Percentiles rank a stretch among this genome's conserved stretches.
phyloP scores from a whole-genome alignment of 306 rosid genomes.

The Oxytropis ochrocephala region DNA sequence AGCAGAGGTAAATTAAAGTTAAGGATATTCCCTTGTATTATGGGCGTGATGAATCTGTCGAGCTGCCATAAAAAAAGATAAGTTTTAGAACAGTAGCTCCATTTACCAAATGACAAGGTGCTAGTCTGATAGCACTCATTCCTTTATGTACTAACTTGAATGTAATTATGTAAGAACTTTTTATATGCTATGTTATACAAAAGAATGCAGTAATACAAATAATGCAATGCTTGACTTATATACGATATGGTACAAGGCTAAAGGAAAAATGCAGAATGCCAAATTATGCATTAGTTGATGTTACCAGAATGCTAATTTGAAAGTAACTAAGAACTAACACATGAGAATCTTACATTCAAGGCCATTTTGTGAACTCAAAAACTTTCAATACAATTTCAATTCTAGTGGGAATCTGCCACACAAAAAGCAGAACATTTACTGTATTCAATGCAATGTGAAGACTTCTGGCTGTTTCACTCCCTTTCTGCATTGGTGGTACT shows the following conservation, averaged over 20 bases:
- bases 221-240: neutral
- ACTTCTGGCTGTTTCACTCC: too few species aligned
- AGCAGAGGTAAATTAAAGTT: too few species aligned
- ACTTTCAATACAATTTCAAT: slow-evolving; percentile 71
- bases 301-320: neutral
- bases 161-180: neutral
- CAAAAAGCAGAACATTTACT: slow-evolving; percentile 61
- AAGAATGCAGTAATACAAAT: slow-evolving; percentile 10
- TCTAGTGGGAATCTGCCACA: slow-evolving; percentile 88
- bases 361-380: slow-evolving; percentile 86
- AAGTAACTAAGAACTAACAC: neutral
- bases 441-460: slow-evolving; percentile 71
- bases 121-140: too few species aligned
- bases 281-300: too few species aligned
- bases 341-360: slow-evolving; percentile 32
- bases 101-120: too few species aligned
- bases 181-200: slow-evolving; percentile 1
- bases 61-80: too few species aligned
- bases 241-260: neutral
- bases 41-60: too few species aligned
- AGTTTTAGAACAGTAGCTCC: too few species aligned
- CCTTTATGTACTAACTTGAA: too few species aligned
- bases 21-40: too few species aligned
- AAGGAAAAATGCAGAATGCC: neutral
- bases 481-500: too few species aligned